These are phyloP conservation scores for Phlyctochytrium bullatum DNA, from an alignment of 192 early-diverging fungal species.

Conservation along the genomic window DNA sequence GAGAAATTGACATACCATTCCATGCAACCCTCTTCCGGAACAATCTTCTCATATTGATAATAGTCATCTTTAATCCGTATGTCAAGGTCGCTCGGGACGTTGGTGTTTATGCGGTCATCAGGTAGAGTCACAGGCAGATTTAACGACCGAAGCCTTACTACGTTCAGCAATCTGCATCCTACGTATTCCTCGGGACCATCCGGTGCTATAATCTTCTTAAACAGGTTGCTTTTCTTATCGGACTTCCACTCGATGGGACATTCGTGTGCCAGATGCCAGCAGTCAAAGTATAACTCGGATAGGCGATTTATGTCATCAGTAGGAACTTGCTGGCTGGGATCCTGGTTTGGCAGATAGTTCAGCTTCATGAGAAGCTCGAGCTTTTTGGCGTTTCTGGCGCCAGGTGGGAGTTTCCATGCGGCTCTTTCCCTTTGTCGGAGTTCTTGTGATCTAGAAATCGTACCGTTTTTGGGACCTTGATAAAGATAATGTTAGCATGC, in stretches of 20 bases:
- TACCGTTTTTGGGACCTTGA: too few species aligned
- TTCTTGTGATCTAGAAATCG: too few species aligned
- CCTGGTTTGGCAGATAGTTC: neutral
- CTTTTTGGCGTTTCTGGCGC: too few species aligned
- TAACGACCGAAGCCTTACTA: neutral
- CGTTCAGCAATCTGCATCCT: neutral
- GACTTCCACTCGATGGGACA: constrained; percentile 12
- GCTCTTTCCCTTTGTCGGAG: too few species aligned
- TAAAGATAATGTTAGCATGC: too few species aligned
- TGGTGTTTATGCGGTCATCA: neutral
- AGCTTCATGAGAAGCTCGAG: neutral
- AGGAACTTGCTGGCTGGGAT: neutral
- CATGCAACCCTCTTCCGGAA: constrained; percentile 5
- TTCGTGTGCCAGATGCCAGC: constrained; percentile 2
- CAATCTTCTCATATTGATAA: constrained; percentile 4
- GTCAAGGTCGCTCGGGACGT: neutral
- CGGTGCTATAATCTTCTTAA: neutral
- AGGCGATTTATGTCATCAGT: constrained; percentile 18
- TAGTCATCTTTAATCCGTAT: constrained; percentile 5
- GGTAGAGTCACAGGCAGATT: neutral
- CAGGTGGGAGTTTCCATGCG: too few species aligned
- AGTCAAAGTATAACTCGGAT: constrained; percentile 16
- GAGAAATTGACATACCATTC: constrained; percentile 31
- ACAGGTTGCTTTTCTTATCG: neutral
- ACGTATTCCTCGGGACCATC: neutral